Evolutionary conservation across 208 protist genomes (phyloP).

Genomic region (Crithidia brevicula): DNA sequence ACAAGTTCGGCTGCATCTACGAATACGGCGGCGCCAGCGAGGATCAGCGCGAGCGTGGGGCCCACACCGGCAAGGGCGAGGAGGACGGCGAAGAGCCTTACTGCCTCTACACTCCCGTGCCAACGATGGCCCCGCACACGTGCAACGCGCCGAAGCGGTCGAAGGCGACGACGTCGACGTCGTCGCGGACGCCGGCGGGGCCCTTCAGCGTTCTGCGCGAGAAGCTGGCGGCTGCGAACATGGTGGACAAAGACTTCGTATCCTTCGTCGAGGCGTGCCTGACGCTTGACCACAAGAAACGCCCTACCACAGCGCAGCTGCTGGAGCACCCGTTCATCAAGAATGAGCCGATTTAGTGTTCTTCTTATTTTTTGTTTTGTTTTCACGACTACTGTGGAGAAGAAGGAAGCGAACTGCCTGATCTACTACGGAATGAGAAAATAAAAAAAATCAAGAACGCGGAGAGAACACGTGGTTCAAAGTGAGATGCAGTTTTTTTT

Average conservation of each 20-base stretch:
- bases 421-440: no score
- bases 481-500: no score
- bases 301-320: constrained; percentile 77
- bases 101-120: constrained; percentile 83
- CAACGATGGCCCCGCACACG: constrained; percentile 30
- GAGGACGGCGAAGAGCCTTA: constrained; percentile 60
- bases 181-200: constrained; percentile 24
- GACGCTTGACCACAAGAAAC: constrained; percentile 82
- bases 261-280: constrained; percentile 90
- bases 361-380: not conserved
- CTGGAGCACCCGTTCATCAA: constrained; percentile 89
- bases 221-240: constrained; percentile 72
- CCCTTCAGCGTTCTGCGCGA: constrained; percentile 74
- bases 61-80: constrained; percentile 24
- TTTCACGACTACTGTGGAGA: no score
- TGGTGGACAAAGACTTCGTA: constrained; percentile 82
- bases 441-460: no score
- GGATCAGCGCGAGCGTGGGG: constrained; percentile 16
- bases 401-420: no score
- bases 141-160: constrained; percentile 24
- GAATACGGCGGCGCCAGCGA: constrained; percentile 65
- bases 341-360: constrained; percentile 38
- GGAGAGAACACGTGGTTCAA: no score
- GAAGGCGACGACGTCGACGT: constrained; percentile 1
- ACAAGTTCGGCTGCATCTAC: constrained; percentile 89